Evolutionary conservation across 441 rosid genomes (phyloP), one percentile per base, ranked within the genome.

Genomic region (Pelargonium fulgidum): DNA sequence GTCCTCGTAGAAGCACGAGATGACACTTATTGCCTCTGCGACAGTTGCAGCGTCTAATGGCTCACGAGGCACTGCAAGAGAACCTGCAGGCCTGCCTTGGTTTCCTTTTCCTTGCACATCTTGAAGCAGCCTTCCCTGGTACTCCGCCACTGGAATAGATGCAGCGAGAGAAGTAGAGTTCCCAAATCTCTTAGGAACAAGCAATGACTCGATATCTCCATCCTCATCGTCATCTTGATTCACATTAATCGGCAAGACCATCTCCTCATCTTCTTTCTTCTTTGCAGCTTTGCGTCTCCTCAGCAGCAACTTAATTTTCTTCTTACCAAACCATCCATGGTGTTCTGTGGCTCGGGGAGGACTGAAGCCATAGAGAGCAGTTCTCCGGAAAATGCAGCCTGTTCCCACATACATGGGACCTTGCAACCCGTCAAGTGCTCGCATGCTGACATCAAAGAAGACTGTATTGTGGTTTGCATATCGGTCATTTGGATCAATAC

Each of bases 381-480:
- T 87, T 79, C 97, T 84, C 9, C 97, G 82, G 68, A 93, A 93
- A 77, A 93, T 77, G 70, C 97, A 93, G 54, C 98, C 98, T 2
- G 98, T 90, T 52, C 94, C 97, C 0, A 93, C 96, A 56, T 93
- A 87, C 87, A 90, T 81, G 56, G 98, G 96, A 56, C 98, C 98
- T 74, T 90, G 96, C 12, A 90, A 70, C 14, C 97, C 97, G 65
- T 93, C 98, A 39, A 89, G 81, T 22, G 97, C 98, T 75, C 96
- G 81, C 97, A 93, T 89, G 77, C 86, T 85, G 24, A 89, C 97
- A 78, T 93, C 96, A 45, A 90, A 93, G 91, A 93, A 93, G 68
- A 89, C 93, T 0, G 91, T 87, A 70, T 93, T 93, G 74, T 90
- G 96, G 67, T 93, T 93, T 0, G 96, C 95, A 66, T 93, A 93